Evolutionary conservation across 2,329 filamentous ascomycete species (phyloP).

Genomic region (Neoarthrinium moseri): DNA sequence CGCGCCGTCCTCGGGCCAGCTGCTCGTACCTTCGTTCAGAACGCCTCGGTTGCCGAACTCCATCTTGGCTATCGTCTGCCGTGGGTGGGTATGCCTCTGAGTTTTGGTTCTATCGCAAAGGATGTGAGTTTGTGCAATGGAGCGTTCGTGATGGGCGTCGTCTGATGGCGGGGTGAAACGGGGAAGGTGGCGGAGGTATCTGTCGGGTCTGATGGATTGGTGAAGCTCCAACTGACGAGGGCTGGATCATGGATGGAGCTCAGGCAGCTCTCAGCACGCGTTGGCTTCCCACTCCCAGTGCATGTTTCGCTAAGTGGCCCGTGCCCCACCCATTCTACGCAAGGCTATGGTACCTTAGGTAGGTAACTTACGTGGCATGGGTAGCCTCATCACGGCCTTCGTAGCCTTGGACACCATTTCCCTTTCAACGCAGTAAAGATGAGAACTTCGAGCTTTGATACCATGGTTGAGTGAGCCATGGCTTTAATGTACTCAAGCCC

Average conservation of each 20-base stretch:
- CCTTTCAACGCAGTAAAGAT: not conserved
- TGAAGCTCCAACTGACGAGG: no score
- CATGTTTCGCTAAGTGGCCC: constrained; percentile 4
- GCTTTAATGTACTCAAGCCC: no score
- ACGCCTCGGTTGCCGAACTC: constrained; percentile 63
- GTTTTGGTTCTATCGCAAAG: not conserved
- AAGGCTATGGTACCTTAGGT: constrained; percentile 5
- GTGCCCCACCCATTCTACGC: constrained; percentile 1
- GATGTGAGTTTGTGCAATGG: no score
- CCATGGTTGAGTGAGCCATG: no score
- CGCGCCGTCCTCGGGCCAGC: constrained; percentile 15
- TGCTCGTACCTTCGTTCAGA: constrained; percentile 59
- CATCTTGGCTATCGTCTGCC: no score
- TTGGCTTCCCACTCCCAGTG: constrained; percentile 5
- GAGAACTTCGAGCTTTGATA: no score
- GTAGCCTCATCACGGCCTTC: no score
- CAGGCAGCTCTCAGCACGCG: constrained; percentile 15
- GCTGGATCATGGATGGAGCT: no score
- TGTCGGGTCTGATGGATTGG: not conserved
- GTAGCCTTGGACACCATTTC: not conserved
- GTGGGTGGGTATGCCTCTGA: not conserved
- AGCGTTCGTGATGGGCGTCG: no score
- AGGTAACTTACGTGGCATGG: no score
- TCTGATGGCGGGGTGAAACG: no score
- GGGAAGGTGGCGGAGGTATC: not conserved